These are phyloP conservation scores for Trametes hirsuta DNA, from an alignment of 1,284 basidiomycete genomes.

Conservation along the genomic window DNA sequence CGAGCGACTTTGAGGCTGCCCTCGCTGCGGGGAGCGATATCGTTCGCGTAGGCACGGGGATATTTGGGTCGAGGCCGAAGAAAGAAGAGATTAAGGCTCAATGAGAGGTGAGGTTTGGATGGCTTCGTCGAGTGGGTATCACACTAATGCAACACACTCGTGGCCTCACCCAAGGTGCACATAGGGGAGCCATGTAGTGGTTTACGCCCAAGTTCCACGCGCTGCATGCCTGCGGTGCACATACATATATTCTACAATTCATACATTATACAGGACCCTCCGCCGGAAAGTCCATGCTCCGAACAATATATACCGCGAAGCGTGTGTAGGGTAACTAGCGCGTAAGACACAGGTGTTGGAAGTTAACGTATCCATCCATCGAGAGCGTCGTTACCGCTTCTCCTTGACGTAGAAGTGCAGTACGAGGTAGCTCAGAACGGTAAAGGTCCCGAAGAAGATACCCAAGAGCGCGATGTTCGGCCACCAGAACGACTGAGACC, in stretches of 20 bases:
- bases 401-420: constrained; percentile 92
- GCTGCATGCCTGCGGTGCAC: not conserved
- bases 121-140: no score
- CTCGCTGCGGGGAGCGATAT: constrained; percentile 75
- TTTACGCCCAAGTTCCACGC: not conserved
- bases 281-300: constrained; percentile 8
- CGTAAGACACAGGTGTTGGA: not conserved
- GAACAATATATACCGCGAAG: constrained; percentile 1
- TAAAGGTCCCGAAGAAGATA: constrained; percentile 84
- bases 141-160: no score
- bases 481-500: constrained; percentile 90
- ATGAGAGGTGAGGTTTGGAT: no score
- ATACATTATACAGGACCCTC: constrained; percentile 15
- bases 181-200: not conserved
- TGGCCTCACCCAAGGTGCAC: no score
- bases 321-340: not conserved
- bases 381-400: constrained; percentile 59
- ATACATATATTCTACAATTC: constrained; percentile 16
- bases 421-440: constrained; percentile 74
- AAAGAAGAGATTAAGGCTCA: constrained; percentile 39
- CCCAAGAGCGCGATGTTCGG: constrained; percentile 84
- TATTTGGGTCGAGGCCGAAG: constrained; percentile 79
- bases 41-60: constrained; percentile 90
- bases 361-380: not conserved
- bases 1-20: constrained; percentile 78